Evolutionary conservation across 352 stramenopile genomes (phyloP).

Genomic region (Saprolegnia parasitica): DNA sequence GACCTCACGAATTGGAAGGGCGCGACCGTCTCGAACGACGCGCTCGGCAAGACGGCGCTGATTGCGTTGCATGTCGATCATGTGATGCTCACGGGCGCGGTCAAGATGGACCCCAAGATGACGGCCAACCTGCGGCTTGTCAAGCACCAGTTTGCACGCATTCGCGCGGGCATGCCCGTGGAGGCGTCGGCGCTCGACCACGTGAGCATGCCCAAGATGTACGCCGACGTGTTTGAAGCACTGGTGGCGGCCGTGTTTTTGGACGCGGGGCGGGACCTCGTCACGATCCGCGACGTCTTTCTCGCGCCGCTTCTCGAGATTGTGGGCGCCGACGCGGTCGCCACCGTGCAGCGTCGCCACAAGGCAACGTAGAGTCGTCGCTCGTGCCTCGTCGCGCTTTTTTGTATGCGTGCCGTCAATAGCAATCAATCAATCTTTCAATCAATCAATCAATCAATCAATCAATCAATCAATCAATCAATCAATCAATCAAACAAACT

Average conservation of each 20-base stretch:
- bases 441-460: too few relatives aligned
- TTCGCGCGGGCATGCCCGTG: slow-evolving; percentile 43
- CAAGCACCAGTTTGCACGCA: slow-evolving; percentile 43
- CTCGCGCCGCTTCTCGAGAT: slow-evolving; percentile 65
- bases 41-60: slow-evolving; percentile 75
- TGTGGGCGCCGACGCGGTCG: slow-evolving; percentile 64
- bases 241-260: slow-evolving; percentile 84
- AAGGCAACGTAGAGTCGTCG: not conserved
- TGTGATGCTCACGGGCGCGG: slow-evolving; percentile 58
- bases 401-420: not conserved
- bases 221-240: slow-evolving; percentile 84
- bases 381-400: not conserved
- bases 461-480: too few relatives aligned
- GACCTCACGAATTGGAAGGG: slow-evolving; percentile 81
- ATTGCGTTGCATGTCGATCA: slow-evolving; percentile 77
- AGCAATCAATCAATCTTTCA: too few relatives aligned
- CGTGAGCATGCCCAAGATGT: slow-evolving; percentile 73
- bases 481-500: too few relatives aligned
- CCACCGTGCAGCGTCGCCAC: slow-evolving; percentile 66
- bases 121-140: slow-evolving; percentile 52
- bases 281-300: slow-evolving; percentile 76
- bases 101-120: slow-evolving; percentile 58
- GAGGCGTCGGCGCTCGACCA: slow-evolving; percentile 43
- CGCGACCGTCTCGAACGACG: slow-evolving; percentile 80
- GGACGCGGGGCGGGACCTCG: slow-evolving; percentile 65